Percentiles rank a stretch among this genome's conserved stretches.
Conservation (phyloP, 805 yeast genomes). For the Suhomyces kilbournensis region DNA sequence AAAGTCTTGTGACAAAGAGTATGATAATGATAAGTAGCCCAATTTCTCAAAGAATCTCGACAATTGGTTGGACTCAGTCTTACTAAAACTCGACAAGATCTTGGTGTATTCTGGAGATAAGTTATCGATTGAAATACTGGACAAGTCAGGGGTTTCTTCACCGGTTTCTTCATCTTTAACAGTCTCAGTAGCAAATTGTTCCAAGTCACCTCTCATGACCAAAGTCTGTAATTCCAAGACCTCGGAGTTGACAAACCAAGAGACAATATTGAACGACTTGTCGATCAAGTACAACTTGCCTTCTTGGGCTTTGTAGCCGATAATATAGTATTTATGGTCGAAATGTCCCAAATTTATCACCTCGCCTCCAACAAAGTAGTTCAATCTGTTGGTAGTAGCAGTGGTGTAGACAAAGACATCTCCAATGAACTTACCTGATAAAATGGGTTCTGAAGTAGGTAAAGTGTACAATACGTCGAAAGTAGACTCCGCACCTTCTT, state of each 20-base stretch:
- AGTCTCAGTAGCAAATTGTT: constrained; percentile 44
- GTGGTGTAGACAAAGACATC: constrained; percentile 95
- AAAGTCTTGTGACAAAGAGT: constrained; percentile 74
- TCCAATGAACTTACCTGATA: constrained; percentile 95
- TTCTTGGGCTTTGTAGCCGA: constrained; percentile 90
- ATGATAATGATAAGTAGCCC: constrained; percentile 81
- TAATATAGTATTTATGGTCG: constrained; percentile 78
- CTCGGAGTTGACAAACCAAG: constrained; percentile 77
- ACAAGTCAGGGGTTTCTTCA: constrained; percentile 36
- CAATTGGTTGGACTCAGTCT: constrained; percentile 68
- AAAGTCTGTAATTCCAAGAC: constrained; percentile 95
- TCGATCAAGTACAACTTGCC: constrained; percentile 88
- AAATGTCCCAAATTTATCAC: constrained; percentile 89
- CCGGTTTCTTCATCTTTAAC: constrained; percentile 36
- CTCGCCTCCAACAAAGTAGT: constrained; percentile 93
- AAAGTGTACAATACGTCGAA: constrained; percentile 84
- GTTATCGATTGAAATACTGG: constrained; percentile 50
- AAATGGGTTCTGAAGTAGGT: constrained; percentile 62
- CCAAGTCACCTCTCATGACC: constrained; percentile 91
- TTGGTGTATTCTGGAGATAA: constrained; percentile 48
- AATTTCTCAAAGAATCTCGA: constrained; percentile 93
- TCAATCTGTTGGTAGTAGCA: constrained; percentile 71
- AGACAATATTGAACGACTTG: constrained; percentile 78
- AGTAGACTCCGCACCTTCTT: constrained; percentile 85
- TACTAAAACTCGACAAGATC: constrained; percentile 57